phyloP scores from a whole-genome alignment of 2,329 filamentous ascomycete species.

The Venturia nashicola region DNA sequence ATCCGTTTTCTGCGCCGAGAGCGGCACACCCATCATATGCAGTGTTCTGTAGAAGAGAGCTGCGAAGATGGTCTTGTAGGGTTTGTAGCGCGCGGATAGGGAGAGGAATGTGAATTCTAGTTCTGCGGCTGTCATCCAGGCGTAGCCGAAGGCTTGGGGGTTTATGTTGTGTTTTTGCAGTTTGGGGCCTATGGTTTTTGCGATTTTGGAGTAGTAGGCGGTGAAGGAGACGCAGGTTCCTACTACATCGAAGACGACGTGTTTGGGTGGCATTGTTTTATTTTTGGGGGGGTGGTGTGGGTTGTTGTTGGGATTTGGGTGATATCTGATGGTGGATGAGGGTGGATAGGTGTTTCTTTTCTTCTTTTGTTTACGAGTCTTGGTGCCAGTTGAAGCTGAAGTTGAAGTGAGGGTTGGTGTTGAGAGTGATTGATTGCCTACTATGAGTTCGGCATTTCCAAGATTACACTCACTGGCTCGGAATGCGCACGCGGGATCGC shows the following conservation, averaged over 20 bases:
- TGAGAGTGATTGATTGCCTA: no score
- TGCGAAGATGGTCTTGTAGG: constrained; percentile 31
- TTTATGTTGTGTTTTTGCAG: constrained; percentile 19
- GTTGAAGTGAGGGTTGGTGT: background rate
- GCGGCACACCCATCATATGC: constrained; percentile 32
- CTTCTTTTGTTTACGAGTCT: no score
- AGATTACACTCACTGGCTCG: background rate
- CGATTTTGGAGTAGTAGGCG: constrained; percentile 30
- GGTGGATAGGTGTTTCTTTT: no score
- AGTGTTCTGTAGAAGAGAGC: constrained; percentile 38
- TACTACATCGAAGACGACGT: background rate
- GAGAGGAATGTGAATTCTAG: constrained; percentile 39
- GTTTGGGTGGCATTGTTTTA: background rate
- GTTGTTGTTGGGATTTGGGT: no score
- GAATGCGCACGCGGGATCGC: background rate
- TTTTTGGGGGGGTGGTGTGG: background rate
- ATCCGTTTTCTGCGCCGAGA: constrained; percentile 16
- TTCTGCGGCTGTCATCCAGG: constrained; percentile 36
- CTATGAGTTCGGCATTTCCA: no score
- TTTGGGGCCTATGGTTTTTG: constrained; percentile 28
- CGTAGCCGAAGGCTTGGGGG: constrained; percentile 31
- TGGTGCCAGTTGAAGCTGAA: background rate
- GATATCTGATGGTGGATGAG: no score
- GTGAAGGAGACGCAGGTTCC: constrained; percentile 39
- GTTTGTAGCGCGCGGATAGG: constrained; percentile 30